Base-by-base conservation (phyloP, 805 yeast genomes). In the Nakazawaea peltata region DNA sequence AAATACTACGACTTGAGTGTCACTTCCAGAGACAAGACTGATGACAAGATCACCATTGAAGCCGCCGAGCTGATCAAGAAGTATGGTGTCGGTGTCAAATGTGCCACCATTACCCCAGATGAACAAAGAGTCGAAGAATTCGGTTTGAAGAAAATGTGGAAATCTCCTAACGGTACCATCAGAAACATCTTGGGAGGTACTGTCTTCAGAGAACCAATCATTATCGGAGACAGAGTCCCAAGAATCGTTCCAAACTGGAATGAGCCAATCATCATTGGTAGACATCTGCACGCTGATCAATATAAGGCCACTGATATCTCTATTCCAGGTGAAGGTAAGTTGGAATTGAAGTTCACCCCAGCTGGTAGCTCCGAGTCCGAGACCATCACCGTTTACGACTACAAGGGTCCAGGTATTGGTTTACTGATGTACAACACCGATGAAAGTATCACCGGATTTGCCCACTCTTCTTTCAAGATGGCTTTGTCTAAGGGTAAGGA, bases 201-300 rank as follows among this genome's bases (percentile, higher is more conserved):
- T 16, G 90, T 82, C 22, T 82, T 82, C 61, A 73, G 92, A 59
- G 92, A 82, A 54, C 85, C 88, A 37, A 82, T 82, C 52, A 81
- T 82, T 39, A 81, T 82, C 45, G 60, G 56, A 11, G 79, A 81
- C 29, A 75, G 78, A 53, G 74, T 82, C 34, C 92, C 92, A 39
- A 65, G 92, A 51, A 62, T 82, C 38, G 77, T 82, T 28, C 85
- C 86, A 22, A 75, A 77, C 24, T 82, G 92, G 92, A 77, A 79
- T 51, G 71, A 81, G 51, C 90, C 90, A 41, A 82, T 82, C 49
- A 77, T 82, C 36, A 82, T 82, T 47, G 92, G 92, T 39, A 77
- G 92, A 74, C 92, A 82, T 44, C 90, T 90, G 12, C 79, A 74
- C 51, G 90, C 87, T 44, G 92, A 82, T 55, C 90, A 82, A 59